These are phyloP conservation scores for Xylaria arbuscula DNA, from an alignment of 2,329 filamentous ascomycete genomes.

Conservation along the genomic window DNA sequence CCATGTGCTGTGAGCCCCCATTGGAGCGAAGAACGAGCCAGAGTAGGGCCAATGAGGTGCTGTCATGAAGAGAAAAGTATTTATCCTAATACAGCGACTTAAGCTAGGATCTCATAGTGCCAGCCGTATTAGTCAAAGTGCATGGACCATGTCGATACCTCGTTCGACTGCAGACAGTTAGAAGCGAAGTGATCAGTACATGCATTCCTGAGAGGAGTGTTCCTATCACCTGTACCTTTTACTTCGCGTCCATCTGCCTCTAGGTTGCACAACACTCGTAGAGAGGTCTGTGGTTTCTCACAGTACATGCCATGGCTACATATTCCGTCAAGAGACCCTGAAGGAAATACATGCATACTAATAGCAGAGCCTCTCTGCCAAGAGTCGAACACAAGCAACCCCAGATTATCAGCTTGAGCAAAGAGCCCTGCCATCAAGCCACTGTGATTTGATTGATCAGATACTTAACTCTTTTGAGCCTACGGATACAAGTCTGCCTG, in stretches of 20 bases:
- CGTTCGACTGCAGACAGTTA: not conserved
- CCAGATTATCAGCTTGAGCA: conserved; percentile 16
- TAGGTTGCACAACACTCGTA: not conserved
- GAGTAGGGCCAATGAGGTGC: conserved; percentile 25
- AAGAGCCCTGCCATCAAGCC: conserved; percentile 1
- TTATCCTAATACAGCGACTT: not conserved
- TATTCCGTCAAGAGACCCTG: conserved; percentile 17
- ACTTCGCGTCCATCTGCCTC: not conserved
- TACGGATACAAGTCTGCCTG: not conserved
- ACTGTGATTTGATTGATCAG: conserved; percentile 8
- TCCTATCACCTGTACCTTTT: not conserved
- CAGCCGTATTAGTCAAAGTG: not conserved
- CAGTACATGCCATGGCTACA: not conserved
- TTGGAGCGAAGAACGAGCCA: conserved; percentile 34
- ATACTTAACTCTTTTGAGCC: conserved; percentile 1
- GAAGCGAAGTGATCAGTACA: conserved; percentile 1
- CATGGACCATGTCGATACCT: conserved; percentile 16
- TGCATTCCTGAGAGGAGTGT: not conserved
- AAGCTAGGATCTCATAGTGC: conserved; percentile 17
- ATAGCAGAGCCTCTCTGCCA: conserved; percentile 40
- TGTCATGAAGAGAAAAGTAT: not conserved
- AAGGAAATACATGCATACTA: conserved; percentile 36
- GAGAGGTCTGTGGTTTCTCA: not conserved
- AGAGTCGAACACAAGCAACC: conserved; percentile 22
- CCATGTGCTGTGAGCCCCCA: conserved; percentile 26